phyloP scores from a whole-genome alignment of 2,329 filamentous ascomycete species.

The Fusarium armeniacum region DNA sequence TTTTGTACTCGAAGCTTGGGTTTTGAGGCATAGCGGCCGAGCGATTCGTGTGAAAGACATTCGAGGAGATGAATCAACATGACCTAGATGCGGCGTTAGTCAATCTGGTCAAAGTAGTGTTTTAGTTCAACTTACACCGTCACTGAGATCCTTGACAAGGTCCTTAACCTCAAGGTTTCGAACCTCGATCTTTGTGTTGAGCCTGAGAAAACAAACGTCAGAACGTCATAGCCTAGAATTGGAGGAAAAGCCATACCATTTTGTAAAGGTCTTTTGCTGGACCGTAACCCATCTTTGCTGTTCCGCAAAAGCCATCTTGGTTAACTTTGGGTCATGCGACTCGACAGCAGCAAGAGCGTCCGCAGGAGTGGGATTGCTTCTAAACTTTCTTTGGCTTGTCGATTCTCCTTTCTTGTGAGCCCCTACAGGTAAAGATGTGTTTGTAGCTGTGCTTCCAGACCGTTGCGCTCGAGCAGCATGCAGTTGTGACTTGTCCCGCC shows the following conservation, averaged over 20 bases:
- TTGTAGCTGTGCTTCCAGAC: constrained; percentile 56
- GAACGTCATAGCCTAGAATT: not conserved
- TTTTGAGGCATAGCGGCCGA: constrained; percentile 96
- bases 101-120: not conserved
- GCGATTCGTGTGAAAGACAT: constrained; percentile 92
- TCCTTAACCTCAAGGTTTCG: constrained; percentile 86
- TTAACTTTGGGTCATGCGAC: constrained; percentile 64
- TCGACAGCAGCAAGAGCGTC: constrained; percentile 62
- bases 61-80: constrained; percentile 97
- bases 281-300: constrained; percentile 81
- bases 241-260: constrained; percentile 71
- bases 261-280: constrained; percentile 99
- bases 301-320: constrained; percentile 74
- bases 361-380: constrained; percentile 56
- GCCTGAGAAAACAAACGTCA: constrained; percentile 66
- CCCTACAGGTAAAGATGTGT: constrained; percentile 42
- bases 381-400: constrained; percentile 47
- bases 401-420: constrained; percentile 43
- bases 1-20: constrained; percentile 96
- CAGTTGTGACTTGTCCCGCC: constrained; percentile 64
- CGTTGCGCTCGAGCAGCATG: constrained; percentile 65
- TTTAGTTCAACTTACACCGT: constrained; percentile 78
- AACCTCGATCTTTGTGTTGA: constrained; percentile 92
- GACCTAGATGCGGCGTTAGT: constrained; percentile 68
- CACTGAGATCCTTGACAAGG: constrained; percentile 88